Evolutionary conservation across 2,329 filamentous ascomycete genomes (phyloP), one percentile per base, ranked within the genome.

Genomic region (Aspergillus versicolor): DNA sequence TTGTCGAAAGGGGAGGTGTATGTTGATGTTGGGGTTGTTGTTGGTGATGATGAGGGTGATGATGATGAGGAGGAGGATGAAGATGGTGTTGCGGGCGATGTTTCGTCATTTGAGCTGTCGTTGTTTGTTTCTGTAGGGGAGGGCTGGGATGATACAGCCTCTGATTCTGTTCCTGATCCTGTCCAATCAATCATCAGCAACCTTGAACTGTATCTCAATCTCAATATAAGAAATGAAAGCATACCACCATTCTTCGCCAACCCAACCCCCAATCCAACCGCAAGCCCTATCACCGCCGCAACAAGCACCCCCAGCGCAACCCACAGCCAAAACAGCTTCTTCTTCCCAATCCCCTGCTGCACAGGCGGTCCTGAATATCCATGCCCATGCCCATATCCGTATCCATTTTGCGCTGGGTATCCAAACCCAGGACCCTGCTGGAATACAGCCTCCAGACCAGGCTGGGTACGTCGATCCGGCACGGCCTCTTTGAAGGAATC

Each of bases 401-500:
- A 40, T n/a, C 15, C 37, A 40, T 17, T 17, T 9, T 40, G 15
- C n/a, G 2, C 40, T 12, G 40, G n/a, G 11, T 19, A 45, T 15
- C 22, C 9, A 17, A 7, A 21, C 17, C 44, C 52, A 3, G n/a
- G 34, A 3, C 24, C 24, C 7, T 41, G 42, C 34, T 24, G 17
- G 27, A 19, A 48, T 19, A 54, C 52, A 22, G 52, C 30, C 4
- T 54, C 44, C 13, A 54, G 21, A 5, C 52, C 52, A 6, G 52
- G 43, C 34, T 54, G 52, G 4, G 52, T 47, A 12, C 8, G 27
- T 15, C 34, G 37, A 19, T 45, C 21, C 12, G 44, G 43, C 22
- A 30, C 27, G 7, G 47, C 52, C 34, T 54, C 52, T 17, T 54
- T 54, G 44, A 42, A 54, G 34, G 52, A 54, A 45, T 54, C 52